phyloP scores from a whole-genome alignment of 2,329 filamentous ascomycete genomes.

The Stagonosporopsis cucurbitacearum region DNA sequence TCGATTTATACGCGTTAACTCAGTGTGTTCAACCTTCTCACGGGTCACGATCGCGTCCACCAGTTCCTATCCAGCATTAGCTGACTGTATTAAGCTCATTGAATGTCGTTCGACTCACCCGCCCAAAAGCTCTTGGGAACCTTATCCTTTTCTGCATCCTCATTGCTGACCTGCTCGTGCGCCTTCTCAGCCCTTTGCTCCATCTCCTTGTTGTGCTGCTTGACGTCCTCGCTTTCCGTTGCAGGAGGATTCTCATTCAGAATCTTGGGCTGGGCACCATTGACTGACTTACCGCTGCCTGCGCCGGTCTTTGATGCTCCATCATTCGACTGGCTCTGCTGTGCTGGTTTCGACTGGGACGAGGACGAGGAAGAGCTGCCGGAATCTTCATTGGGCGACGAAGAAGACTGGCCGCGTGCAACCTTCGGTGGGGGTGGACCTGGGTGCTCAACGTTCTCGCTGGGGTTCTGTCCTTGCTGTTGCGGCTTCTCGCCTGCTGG shows the following conservation, averaged over 20 bases:
- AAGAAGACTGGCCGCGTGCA: conserved; percentile 43
- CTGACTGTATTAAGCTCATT: not conserved
- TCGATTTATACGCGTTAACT: not conserved
- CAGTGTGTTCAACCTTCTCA: conserved; percentile 13
- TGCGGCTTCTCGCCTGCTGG: conserved; percentile 54
- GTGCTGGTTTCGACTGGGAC: conserved; percentile 14
- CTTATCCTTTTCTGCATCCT: conserved; percentile 51
- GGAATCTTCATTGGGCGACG: conserved; percentile 38
- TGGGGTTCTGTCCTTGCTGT: conserved; percentile 49
- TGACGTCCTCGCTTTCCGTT: conserved; percentile 48
- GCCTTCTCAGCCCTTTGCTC: conserved; percentile 52
- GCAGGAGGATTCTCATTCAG: conserved; percentile 46
- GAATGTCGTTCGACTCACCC: conserved; percentile 33
- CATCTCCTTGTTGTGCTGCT: conserved; percentile 55
- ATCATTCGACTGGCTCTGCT: conserved; percentile 17
- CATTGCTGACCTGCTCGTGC: conserved; percentile 46
- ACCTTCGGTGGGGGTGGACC: conserved; percentile 53
- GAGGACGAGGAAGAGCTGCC: conserved; percentile 18
- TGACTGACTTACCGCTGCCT: conserved; percentile 30
- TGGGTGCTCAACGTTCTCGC: conserved; percentile 53
- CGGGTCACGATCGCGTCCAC: conserved; percentile 34
- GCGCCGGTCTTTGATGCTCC: conserved; percentile 19
- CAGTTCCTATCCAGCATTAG: conserved; percentile 33
- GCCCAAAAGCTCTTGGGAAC: conserved; percentile 50
- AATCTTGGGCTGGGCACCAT: conserved; percentile 54